Conservation (phyloP, 768 basidiomycete species). For the Leccinum fibrillosum region DNA sequence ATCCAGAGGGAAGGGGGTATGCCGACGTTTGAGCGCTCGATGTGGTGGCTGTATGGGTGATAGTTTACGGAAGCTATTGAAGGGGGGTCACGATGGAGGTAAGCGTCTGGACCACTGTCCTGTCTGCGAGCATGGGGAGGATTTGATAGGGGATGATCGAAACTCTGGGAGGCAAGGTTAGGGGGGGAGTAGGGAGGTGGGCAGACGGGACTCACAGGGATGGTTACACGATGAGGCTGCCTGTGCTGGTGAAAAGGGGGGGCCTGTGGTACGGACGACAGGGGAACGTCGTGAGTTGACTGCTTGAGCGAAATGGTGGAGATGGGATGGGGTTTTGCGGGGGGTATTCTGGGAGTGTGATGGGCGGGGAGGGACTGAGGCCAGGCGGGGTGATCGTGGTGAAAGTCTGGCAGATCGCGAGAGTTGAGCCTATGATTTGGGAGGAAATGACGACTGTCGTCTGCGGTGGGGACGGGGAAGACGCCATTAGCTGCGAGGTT, state of each 20-base stretch:
- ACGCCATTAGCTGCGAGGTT: conserved; percentile 60
- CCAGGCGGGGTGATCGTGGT: conserved; percentile 28
- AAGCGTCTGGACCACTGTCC: conserved; percentile 10
- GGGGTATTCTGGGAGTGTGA: conserved; percentile 26
- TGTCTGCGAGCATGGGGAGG: conserved; percentile 6
- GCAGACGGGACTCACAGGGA: conserved; percentile 10
- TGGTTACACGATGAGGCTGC: conserved; percentile 13
- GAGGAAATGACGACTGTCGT: conserved; percentile 30
- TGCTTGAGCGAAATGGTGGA: conserved; percentile 12
- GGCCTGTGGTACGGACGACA: conserved; percentile 10
- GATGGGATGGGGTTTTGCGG: conserved; percentile 32
- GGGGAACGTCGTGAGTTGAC: conserved; percentile 17
- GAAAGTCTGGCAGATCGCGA: conserved; percentile 17
- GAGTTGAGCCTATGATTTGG: conserved; percentile 15
- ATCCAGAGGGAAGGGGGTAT: conserved; percentile 83
- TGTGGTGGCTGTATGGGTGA: conserved; percentile 27
- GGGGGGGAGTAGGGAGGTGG: neutral
- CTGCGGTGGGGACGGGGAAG: conserved; percentile 38
- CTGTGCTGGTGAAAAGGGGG: conserved; percentile 12
- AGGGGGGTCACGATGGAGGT: conserved; percentile 18
- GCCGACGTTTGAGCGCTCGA: conserved; percentile 51
- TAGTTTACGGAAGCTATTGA: conserved; percentile 22
- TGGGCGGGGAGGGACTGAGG: conserved; percentile 20
- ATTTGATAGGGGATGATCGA: conserved; percentile 21
- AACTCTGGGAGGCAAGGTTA: conserved; percentile 12